Evolutionary conservation across 345 rosid genomes (phyloP), one percentile per base, ranked within the genome.

Genomic region (Draba incana): DNA sequence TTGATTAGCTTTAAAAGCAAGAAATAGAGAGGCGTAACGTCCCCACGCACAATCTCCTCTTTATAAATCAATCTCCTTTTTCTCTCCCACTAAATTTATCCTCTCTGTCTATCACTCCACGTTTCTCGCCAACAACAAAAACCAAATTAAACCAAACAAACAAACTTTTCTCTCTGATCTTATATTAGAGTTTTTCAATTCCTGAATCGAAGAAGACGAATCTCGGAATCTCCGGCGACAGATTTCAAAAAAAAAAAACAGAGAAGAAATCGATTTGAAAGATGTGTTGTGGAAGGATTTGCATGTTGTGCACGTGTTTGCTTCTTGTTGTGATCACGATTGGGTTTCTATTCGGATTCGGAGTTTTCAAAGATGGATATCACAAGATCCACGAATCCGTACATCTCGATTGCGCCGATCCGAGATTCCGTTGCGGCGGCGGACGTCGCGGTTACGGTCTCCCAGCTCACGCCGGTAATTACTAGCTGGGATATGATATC

Each of bases 301-400:
- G 97, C 81, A 87, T 88, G 96, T 4, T 83, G 41, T 84, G 92
- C 80, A 75, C 85, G 3, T 90, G 97, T 74, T 55, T 93, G 79
- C 66, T 90, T 1, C 75, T 85, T 44, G 92, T 84, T 68, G 89
- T 84, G 76, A 57, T 88, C 16, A 61, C 82, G 68, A 82, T 90
- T 52, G 98, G 97, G 1, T 39, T 88, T 6, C 23, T 90, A 6
- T 90, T 93, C 60, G 97, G 97, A 0, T 93, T 90, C 75, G 96
- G 96, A 2, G 97, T 88, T 2, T 93, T 84, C 80, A 84, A 83
- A 72, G 65, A 90, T 41, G 98, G 89, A 2, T 90, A 90, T 65
- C 87, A 87, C 84, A 88, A 91, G 80, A 35, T 85, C 58, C 84
- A 88, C 69, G 82, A 94, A 7, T 64, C 87, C 0, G 3, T 86